Evolutionary conservation across 1,284 basidiomycete genomes (phyloP).

Genomic region (Cutaneotrichosporon cavernicola): DNA sequence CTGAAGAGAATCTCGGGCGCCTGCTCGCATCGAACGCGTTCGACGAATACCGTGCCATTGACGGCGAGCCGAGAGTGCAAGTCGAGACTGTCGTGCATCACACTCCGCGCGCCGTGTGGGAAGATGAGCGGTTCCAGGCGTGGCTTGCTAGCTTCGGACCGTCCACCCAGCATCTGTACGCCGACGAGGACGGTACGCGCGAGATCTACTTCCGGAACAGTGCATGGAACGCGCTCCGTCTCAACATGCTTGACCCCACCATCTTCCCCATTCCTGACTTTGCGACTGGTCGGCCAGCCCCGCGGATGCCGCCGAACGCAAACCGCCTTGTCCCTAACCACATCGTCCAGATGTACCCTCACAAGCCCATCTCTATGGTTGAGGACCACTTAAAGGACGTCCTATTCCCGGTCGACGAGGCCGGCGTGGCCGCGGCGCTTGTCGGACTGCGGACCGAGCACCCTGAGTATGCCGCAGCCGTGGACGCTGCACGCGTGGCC

Average conservation of each 20-base stretch:
- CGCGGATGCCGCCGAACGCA: conserved; percentile 57
- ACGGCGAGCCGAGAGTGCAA: conserved; percentile 30
- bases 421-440: conserved; percentile 28
- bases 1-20: conserved; percentile 29
- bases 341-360: conserved; percentile 37
- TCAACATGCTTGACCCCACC: conserved; percentile 68
- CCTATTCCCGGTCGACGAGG: conserved; percentile 29
- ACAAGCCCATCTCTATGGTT: conserved; percentile 23
- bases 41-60: conserved; percentile 51
- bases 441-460: conserved; percentile 18
- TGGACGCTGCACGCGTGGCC: conserved; percentile 27
- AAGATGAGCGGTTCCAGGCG: conserved; percentile 65
- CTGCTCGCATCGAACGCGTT: conserved; percentile 60
- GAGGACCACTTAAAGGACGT: conserved; percentile 33
- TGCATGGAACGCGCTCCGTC: conserved; percentile 67
- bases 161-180: conserved; percentile 67
- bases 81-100: conserved; percentile 67
- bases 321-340: conserved; percentile 51
- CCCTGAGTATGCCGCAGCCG: conserved; percentile 31
- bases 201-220: conserved; percentile 72
- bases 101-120: conserved; percentile 65
- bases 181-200: conserved; percentile 65
- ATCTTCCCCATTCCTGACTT: conserved; percentile 69
- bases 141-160: conserved; percentile 69
- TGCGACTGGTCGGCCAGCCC: neutral